phyloP scores from a whole-genome alignment of 352 stramenopile genomes.

The Globisporangium ultimum region DNA sequence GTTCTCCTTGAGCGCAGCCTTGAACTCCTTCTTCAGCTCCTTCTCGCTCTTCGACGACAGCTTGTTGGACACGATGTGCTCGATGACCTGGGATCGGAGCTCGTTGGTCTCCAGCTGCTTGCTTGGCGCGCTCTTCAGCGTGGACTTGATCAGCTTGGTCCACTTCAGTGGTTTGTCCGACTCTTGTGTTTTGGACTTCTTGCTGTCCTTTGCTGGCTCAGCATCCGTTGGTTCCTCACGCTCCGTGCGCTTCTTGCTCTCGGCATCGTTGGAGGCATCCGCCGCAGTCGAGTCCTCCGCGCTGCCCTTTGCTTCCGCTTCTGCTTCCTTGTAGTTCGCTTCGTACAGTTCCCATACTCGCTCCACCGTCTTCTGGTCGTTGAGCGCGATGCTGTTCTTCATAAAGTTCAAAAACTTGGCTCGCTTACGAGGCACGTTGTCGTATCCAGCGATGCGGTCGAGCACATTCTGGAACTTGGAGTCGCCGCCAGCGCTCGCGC shows the following conservation, averaged over 20 bases:
- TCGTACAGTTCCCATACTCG: constrained; percentile 76
- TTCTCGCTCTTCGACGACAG: constrained; percentile 55
- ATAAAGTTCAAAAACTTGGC: constrained; percentile 94
- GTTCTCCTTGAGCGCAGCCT: constrained; percentile 33
- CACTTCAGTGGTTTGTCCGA: constrained; percentile 55
- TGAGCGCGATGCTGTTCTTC: constrained; percentile 73
- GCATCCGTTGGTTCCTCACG: constrained; percentile 22
- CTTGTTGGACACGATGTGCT: constrained; percentile 38
- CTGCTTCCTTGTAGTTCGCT: constrained; percentile 46
- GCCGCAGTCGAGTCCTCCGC: constrained; percentile 7
- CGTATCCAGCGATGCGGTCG: constrained; percentile 68
- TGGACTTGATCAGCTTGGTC: constrained; percentile 60
- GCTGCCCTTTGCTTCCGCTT: not conserved
- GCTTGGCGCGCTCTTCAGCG: constrained; percentile 37
- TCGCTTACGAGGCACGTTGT: constrained; percentile 92
- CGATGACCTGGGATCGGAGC: constrained; percentile 46
- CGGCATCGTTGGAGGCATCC: constrained; percentile 5
- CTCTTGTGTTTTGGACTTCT: constrained; percentile 21
- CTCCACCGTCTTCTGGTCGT: constrained; percentile 44
- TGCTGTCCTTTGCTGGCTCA: constrained; percentile 34
- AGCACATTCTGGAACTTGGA: constrained; percentile 64
- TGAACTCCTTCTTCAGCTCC: constrained; percentile 65
- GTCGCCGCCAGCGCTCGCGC: constrained; percentile 41
- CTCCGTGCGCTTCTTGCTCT: constrained; percentile 45
- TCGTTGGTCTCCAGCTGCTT: constrained; percentile 54